Base-by-base conservation (phyloP, 1,284 basidiomycete species). In the Sporisorium graminicola region DNA sequence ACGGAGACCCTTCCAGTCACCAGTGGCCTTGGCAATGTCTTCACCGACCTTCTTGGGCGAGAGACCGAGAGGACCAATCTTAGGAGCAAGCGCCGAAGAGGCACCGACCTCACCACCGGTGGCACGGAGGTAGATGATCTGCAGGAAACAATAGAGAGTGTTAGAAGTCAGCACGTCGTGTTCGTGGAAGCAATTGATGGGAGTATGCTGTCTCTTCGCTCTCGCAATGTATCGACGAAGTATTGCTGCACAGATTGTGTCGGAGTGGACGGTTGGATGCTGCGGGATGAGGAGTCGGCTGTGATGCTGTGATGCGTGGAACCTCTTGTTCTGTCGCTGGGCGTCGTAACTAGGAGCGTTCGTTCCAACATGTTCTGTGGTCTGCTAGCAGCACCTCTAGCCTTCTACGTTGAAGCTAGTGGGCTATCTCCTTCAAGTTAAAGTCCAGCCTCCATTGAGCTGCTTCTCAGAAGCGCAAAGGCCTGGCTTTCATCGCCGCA, bases 31-130 rank as follows among this genome's bases (percentile, higher is more conserved):
- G 86, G 97, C 97, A 86, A 99, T 99, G 89, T 99, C 97, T 93
- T 99, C 97, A 89, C 97, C 97, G 88, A 99, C 95, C 90, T 99
- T 99, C 91, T 99, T 99, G 86, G 97, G 96, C 69, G 97, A 98
- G 86, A 99, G 90, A 94, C 96, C 96, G 85, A 99, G 92, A 89
- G 97, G 97, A 91, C 97, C 97, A 87, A 99, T 98, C 91, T 99
- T 99, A 81, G 97, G 97, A 73, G 97, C 97, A 82, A 99, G 91
- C 73, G 97, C 95, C 74, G 96, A 96, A 10, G 97, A 98, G 80
- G 97, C 94, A 90, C 95, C 97, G 86, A 99, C 94, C 90, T 99
- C 97, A 91, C 97, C 97, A 90, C 97, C 97, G 76, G 94, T 96
- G 75, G 95, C 95, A 86, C 97, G 92, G 87, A 99, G 93, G 91